Base-by-base conservation (phyloP, 805 yeast species). In the Saccharomycopsis fibuligera region DNA sequence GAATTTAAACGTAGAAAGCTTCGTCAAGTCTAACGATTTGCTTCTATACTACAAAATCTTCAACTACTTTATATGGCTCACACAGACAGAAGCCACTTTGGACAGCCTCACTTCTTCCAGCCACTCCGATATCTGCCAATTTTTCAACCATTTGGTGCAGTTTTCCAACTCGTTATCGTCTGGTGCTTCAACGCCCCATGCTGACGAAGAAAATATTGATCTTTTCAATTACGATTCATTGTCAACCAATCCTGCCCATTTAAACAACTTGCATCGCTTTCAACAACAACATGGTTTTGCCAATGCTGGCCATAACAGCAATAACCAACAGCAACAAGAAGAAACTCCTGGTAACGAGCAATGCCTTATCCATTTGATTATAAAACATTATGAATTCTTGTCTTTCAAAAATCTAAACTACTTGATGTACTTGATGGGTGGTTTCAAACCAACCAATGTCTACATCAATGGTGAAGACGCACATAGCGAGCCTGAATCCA, bases 21-120 rank as follows among this genome's bases (percentile, higher is more conserved):
- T 25, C 29, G 46, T 39, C 25, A 50, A 44, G 24, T 37, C 52
- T 27, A 50, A 33, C 22, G 56, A 53, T 39, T 47, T 50, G 39
- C 41, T 53, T 21, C 27, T 53, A 4, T 50, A 53, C 25, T 53
- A 47, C 25, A 44, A 50, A 21, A 27, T 53, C 8, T 53, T 48
- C 35, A 35, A 33, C 6, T 48, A 44, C 35, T 35, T 50, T 22
- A 17, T 48, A 10, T 42, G 43, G 31, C 9, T 14, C 19, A n/a
- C 39, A n/a, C n/a, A n/a, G n/a, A n/a, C n/a, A 5, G 8, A 33
- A 4, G 9, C 10, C 37, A 12, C 17, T 6, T 17, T 30, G 29
- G 25, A 4, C 2, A 27, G 23, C 19, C 4, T 4, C n/a, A 14
- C 24, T 37, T 21, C 27, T 29, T 2, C 27, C 16, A 5, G 16